Evolutionary conservation across 2,329 filamentous ascomycete species (phyloP).

Genomic region (Diaporthe sp.): DNA sequence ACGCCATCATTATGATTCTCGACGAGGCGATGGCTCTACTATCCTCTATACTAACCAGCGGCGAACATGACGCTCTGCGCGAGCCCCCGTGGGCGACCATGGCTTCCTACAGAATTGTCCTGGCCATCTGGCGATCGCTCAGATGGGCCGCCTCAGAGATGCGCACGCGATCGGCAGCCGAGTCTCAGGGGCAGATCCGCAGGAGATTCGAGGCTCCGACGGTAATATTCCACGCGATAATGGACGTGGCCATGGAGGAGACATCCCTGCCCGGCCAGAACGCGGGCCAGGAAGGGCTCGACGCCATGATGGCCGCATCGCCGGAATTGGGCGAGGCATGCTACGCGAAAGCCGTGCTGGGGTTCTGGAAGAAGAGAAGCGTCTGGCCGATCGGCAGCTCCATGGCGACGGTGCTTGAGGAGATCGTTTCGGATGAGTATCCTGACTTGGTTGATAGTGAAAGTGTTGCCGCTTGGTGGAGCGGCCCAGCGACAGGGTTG

Average conservation of each 20-base stretch:
- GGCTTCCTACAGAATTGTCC: conserved; percentile 45
- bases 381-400: conserved; percentile 40
- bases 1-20: conserved; percentile 46
- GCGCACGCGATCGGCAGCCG: conserved; percentile 35
- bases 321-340: conserved; percentile 38
- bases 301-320: conserved; percentile 28
- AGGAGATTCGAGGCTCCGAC: conserved; percentile 42
- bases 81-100: conserved; percentile 50
- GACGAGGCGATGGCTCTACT: conserved; percentile 45
- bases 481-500: neutral
- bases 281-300: conserved; percentile 28
- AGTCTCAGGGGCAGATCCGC: conserved; percentile 40
- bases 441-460: neutral
- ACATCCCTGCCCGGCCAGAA: neutral
- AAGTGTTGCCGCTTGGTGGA: neutral
- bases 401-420: conserved; percentile 40
- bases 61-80: conserved; percentile 35
- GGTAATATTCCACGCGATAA: conserved; percentile 45
- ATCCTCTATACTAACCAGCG: conserved; percentile 36
- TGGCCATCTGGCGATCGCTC: conserved; percentile 48
- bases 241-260: conserved; percentile 40
- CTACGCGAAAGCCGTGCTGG: conserved; percentile 38
- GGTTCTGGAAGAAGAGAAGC: conserved; percentile 40
- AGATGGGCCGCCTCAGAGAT: conserved; percentile 46
- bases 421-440: conserved; percentile 26